Evolutionary conservation across 2,329 filamentous ascomycete species (phyloP), one percentile per base, ranked within the genome.

Genomic region (Aspergillus sp.): DNA sequence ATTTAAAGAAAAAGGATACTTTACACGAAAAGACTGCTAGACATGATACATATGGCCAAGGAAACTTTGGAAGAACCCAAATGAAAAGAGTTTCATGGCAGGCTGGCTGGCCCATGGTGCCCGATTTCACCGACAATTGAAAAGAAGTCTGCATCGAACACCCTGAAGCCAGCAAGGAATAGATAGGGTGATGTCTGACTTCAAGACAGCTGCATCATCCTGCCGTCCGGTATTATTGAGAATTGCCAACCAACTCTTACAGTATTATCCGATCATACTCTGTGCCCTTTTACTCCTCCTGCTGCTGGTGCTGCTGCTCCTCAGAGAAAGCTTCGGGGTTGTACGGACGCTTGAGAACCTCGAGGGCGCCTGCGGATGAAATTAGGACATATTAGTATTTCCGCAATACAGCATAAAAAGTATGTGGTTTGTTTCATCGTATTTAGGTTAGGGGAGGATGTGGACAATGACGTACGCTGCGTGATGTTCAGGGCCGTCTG

Each of bases 381-480:
- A 15, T 4, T 11, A 32, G 5, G 44, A 39, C 59, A 49, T 27
- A 53, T 57, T 48, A 54, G 54, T 52, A 50, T 54, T 49, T 42
- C 25, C 32, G 44, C n/a, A 42, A 13, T 10, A 27, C 32, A n/a
- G 10, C 4, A 8, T 36, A 32, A 13, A 8, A 15, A 8, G 36
- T 59, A 19, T 8, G 19, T 23, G 2, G 8, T 59, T 39, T 48
- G 25, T 50, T 50, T 50, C 15, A 27, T 42, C 32, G 19, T 38
- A 30, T 11, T 4, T 42, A 13, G 25, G 25, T 27, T 27, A 36
- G 2, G 11, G 4, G 21, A 44, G 47, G 8, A 44, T 10, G 27
- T 30, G 8, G 27, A 30, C 27, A 8, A 44, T 50, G 39, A 30
- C 90, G 72, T 87, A 96, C 94, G 88, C 80, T 96, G 92, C 54